These are phyloP conservation scores for Metroxylon sagu DNA, from an alignment of 176 grass and related monocot genomes.

Conservation along the genomic window DNA sequence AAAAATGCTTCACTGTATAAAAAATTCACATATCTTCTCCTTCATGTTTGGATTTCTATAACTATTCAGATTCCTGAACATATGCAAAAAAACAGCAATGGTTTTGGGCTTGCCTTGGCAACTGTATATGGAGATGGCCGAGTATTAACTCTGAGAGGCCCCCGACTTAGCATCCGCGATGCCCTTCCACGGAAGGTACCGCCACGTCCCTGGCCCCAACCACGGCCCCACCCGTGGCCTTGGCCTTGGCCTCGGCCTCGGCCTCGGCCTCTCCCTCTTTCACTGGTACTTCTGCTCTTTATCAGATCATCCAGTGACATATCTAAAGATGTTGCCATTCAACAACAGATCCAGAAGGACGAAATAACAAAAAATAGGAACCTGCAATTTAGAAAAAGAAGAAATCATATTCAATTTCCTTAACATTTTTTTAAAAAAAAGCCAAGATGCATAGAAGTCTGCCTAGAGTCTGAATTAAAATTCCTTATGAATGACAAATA, in stretches of 20 bases:
- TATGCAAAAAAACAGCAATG: slow-evolving; percentile 52
- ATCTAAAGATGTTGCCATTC: slow-evolving; percentile 48
- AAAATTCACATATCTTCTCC: slow-evolving; percentile 27
- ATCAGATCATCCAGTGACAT: slow-evolving; percentile 84
- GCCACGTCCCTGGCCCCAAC: slow-evolving; percentile 56
- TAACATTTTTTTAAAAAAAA: too few species aligned
- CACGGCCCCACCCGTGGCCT: slow-evolving; percentile 33
- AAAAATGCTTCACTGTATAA: background rate
- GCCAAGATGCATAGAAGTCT: too few species aligned
- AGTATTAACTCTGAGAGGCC: slow-evolving; percentile 81
- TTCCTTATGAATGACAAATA: too few species aligned
- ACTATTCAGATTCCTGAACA: slow-evolving; percentile 53
- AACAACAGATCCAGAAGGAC: slow-evolving; percentile 6
- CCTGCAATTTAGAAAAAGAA: too few species aligned
- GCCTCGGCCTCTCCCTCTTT: slow-evolving; percentile 51
- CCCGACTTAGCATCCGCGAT: slow-evolving; percentile 48
- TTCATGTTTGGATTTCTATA: slow-evolving; percentile 38
- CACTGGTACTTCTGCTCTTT: slow-evolving; percentile 59
- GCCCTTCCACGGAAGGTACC: slow-evolving; percentile 69
- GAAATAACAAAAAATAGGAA: too few species aligned
- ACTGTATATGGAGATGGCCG: slow-evolving; percentile 58
- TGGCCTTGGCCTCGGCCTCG: slow-evolving; percentile 30
- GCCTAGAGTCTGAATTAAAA: too few species aligned
- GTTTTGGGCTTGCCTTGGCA: slow-evolving; percentile 93
- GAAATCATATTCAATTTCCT: too few species aligned